These are phyloP conservation scores for Lachnellula cervina DNA, from an alignment of 2,329 filamentous ascomycete species.

Conservation along the genomic window DNA sequence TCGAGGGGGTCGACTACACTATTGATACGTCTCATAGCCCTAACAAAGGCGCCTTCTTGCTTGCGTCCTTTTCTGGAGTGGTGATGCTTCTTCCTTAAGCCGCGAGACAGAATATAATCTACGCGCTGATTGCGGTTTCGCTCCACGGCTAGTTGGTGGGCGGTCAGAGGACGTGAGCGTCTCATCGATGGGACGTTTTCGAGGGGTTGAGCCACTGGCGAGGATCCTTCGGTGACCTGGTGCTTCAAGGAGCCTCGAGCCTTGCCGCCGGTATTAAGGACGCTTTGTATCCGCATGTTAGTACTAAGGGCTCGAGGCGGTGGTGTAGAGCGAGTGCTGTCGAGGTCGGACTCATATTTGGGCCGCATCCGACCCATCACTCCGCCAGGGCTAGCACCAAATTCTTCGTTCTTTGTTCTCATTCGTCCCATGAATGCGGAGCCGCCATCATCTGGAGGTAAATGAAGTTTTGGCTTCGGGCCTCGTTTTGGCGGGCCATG, in stretches of 20 bases:
- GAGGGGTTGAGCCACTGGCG: constrained; percentile 49
- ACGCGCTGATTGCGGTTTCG: constrained; percentile 73
- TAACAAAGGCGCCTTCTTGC: constrained; percentile 60
- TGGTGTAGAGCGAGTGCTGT: constrained; percentile 49
- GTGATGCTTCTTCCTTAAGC: constrained; percentile 62
- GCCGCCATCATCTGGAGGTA: constrained; percentile 42
- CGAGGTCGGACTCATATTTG: constrained; percentile 54
- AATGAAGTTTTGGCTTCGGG: constrained; percentile 32
- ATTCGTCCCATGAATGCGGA: constrained; percentile 58
- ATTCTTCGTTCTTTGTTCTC: constrained; percentile 52
- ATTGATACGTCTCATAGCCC: constrained; percentile 61
- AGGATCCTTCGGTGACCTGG: constrained; percentile 56
- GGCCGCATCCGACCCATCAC: constrained; percentile 60
- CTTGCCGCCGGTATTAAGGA: constrained; percentile 23
- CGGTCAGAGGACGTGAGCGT: constrained; percentile 70
- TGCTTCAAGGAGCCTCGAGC: constrained; percentile 51
- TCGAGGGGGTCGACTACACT: constrained; percentile 51
- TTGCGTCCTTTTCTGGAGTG: constrained; percentile 56
- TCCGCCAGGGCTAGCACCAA: constrained; percentile 35
- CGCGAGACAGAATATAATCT: constrained; percentile 76
- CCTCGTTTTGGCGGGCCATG: constrained; percentile 52
- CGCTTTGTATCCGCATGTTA: constrained; percentile 30
- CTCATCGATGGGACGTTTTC: constrained; percentile 37
- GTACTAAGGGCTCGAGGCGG: constrained; percentile 36
- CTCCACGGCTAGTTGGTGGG: constrained; percentile 77